Evolutionary conservation across 805 yeast species (phyloP).

Genomic region (Ogataea naganishii): DNA sequence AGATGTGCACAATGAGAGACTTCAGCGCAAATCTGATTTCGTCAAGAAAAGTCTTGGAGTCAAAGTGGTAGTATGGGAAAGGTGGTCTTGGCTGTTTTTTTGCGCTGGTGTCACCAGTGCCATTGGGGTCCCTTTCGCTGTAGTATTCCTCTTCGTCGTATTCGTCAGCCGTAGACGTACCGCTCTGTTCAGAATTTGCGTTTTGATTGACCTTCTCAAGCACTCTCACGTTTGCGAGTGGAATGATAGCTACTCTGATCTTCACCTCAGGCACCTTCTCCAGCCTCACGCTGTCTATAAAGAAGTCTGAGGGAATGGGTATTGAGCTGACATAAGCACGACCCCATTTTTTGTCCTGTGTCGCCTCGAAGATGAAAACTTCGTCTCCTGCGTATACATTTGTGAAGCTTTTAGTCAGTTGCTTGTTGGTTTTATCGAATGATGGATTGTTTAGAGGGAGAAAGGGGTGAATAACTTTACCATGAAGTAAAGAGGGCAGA

Average conservation of each 20-base stretch:
- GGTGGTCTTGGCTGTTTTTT: conserved; percentile 31
- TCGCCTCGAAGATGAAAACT: conserved; percentile 60
- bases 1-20: conserved; percentile 54
- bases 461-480: conserved; percentile 34
- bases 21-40: conserved; percentile 53
- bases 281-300: conserved; percentile 48
- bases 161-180: background rate
- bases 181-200: background rate
- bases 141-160: background rate
- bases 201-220: conserved; percentile 25
- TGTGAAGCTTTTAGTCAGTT: conserved; percentile 15
- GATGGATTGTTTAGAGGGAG: conserved; percentile 33
- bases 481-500: conserved; percentile 34
- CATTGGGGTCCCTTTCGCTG: conserved; percentile 28
- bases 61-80: conserved; percentile 42
- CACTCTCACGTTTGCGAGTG: conserved; percentile 43
- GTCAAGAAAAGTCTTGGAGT: conserved; percentile 35
- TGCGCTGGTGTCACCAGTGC: conserved; percentile 5
- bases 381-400: conserved; percentile 73
- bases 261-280: conserved; percentile 55
- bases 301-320: conserved; percentile 64
- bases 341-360: conserved; percentile 53
- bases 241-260: conserved; percentile 49
- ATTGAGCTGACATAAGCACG: conserved; percentile 65
- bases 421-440: conserved; percentile 6